Evolutionary conservation across 305 asterid species (phyloP), one percentile per base, ranked within the genome.

Genomic region (Solanum hybrid): DNA sequence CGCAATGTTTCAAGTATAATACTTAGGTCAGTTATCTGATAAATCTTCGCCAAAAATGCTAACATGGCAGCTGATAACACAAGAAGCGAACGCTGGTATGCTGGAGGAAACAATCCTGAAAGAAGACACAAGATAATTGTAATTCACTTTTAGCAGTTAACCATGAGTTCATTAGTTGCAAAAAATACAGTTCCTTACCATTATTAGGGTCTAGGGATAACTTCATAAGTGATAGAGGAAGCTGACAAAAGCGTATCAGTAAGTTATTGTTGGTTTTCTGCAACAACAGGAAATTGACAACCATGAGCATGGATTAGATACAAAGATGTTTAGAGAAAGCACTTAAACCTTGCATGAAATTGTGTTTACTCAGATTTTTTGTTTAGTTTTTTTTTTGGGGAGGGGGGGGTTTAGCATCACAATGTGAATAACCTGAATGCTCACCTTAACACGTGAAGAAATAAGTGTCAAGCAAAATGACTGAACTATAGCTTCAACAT

Each of bases 401-500:
- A 27, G 33, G 22, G 65, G n/a, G n/a, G 13, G 3, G 4, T 5
- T 34, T 5, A 38, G 34, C 31, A 80, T 80, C 65, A 80, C 3
- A 12, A 27, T 27, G 17, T 41, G 0, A 65, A 68, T 45, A 33
- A 86, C 24, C 89, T 87, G 83, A 90, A 85, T 89, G 70, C 85
- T 91, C 84, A 97, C 99, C 98, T 93, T 96, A 81, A 94, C 92
- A 87, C 95, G 95, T 4, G 95, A 93, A 36, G 98, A 94, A 90
- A 95, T 90, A 22, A 97, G 95, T 26, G 96, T 94, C 88, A 95
- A 93, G 92, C 97, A 97, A 95, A 97, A 97, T 36, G 99, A 95
- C 94, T 96, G 98, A 27, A 98, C 95, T 20, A 97, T 93, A 87
- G 99, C 98, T 96, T 97, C 99, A 73, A 96, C 88, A 93, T 97